These are phyloP conservation scores for Scheffersomyces illinoinensis DNA, from an alignment of 1,139 yeast species.

Conservation along the genomic window DNA sequence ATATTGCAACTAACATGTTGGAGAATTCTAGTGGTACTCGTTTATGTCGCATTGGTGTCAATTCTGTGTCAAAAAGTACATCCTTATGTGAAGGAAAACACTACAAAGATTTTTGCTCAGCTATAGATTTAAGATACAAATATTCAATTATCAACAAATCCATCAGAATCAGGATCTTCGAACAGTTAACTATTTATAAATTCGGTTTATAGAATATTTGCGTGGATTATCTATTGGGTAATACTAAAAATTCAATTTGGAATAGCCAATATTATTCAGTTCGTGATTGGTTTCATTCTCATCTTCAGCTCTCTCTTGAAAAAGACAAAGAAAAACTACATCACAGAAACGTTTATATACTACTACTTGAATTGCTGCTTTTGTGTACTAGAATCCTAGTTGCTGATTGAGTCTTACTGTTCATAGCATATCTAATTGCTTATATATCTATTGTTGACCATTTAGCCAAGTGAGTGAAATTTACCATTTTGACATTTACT, in stretches of 20 bases:
- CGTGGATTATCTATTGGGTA: background rate
- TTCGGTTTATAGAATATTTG: background rate
- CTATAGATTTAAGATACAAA: background rate
- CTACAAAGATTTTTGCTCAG: background rate
- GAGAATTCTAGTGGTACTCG: no score
- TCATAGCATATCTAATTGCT: background rate
- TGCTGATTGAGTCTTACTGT: background rate
- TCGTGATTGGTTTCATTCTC: background rate
- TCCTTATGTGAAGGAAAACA: background rate
- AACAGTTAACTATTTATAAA: background rate
- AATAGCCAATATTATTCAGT: background rate
- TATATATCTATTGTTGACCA: background rate
- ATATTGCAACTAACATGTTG: no score
- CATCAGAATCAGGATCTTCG: background rate
- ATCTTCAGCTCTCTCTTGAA: background rate
- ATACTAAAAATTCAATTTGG: background rate
- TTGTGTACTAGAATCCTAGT: background rate
- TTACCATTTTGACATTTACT: no score
- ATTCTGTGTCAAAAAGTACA: background rate
- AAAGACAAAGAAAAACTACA: background rate
- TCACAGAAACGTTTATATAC: background rate
- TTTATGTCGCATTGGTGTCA: background rate
- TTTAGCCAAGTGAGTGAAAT: background rate
- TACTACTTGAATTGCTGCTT: no score
- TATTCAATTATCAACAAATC: background rate